Conservation (phyloP, 2,329 filamentous ascomycete species). For the Cytospora leucostoma region DNA sequence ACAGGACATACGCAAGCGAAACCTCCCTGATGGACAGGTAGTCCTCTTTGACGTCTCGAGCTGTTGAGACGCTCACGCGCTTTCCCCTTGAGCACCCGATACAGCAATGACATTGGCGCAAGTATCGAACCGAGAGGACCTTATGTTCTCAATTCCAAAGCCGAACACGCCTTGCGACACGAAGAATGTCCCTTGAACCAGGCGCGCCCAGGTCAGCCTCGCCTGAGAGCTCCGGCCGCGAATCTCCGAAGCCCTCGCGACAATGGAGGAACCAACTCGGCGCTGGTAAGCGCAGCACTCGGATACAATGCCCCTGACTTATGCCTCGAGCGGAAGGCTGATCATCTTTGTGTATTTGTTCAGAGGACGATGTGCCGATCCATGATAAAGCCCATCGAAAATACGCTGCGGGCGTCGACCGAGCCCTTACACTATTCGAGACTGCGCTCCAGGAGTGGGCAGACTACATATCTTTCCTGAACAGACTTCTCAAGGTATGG, state of each 20-base stretch:
- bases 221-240: conserved; percentile 81
- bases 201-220: conserved; percentile 63
- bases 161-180: conserved; percentile 25
- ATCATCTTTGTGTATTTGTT: background rate
- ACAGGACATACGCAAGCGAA: conserved; percentile 24
- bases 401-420: conserved; percentile 86
- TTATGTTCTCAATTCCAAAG: conserved; percentile 27
- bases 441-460: conserved; percentile 97
- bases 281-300: conserved; percentile 62
- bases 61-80: conserved; percentile 11
- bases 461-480: conserved; percentile 97
- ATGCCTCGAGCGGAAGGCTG: conserved; percentile 8
- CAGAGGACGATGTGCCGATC: conserved; percentile 44
- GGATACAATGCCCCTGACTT: background rate
- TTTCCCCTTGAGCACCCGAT: conserved; percentile 10
- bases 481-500: conserved; percentile 78
- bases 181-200: conserved; percentile 64
- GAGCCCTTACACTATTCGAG: conserved; percentile 86
- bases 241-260: conserved; percentile 69
- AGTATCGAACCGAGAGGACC: conserved; percentile 23
- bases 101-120: conserved; percentile 26
- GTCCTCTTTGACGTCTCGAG: conserved; percentile 13
- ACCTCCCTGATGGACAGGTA: conserved; percentile 16
- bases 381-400: conserved; percentile 76
- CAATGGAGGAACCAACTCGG: conserved; percentile 77